Base-by-base conservation (phyloP, 345 rosid species). In the Brassica juncea region DNA sequence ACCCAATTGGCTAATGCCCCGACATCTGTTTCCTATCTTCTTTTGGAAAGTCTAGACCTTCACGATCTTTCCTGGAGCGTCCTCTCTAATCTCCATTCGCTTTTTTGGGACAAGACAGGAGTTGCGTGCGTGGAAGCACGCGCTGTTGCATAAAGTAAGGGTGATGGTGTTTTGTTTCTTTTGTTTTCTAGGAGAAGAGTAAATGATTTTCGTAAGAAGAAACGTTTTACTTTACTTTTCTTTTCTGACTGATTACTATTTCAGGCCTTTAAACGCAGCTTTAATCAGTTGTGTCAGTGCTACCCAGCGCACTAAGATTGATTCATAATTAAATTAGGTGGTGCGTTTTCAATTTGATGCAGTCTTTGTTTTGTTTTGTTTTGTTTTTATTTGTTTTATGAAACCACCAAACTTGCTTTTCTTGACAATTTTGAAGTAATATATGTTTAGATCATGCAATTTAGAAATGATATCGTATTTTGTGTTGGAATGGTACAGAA, bases 251-350 rank as follows among this genome's bases (percentile, higher is more conserved):
- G 75, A 80, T 80, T 74, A 80, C 76, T 80, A 80, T 80, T 80
- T 70, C 60, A 66, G 82, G 82, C 85, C 83, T 65, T 79, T 86
- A 84, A 83, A 82, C 80, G 54, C 84, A 72, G 66, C 85, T 87
- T 86, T 86, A 66, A 47, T 76, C 87, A 79, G 81, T 76, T 69
- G 86, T 77, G 88, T 82, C 89, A 81, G 94, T 82, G 81, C 88
- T 88, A 86, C 89, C 92, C 69, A 91, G 88, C 92, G 90, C 94
- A 91, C 94, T 89, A 69, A 85, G 86, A 88, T 88, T 89, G 89
- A 79, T 85, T 83, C 87, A 86, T 89, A 80, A 82, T 87, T 79
- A 82, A 78, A 71, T 42, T 42, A 3, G 49, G 49, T 69, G 63
- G 54, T 80, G 76, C 72, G 72, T 75, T 80, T 80, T 39, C 61